Conservation (phyloP, 2,329 filamentous ascomycete species). For the Escovopsis sp. region DNA sequence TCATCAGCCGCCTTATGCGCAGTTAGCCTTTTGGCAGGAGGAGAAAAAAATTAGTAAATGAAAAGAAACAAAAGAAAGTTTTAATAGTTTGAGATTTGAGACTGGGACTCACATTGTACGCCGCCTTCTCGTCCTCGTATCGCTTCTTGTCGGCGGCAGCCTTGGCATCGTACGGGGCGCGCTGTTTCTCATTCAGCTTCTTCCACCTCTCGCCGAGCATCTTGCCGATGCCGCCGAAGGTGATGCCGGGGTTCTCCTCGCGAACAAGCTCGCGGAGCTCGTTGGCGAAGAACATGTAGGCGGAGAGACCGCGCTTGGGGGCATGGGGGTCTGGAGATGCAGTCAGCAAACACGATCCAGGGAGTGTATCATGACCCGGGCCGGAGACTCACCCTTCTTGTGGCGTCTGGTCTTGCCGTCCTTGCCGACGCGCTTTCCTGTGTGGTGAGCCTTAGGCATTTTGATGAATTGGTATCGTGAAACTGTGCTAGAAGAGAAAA, state of each 20-base stretch:
- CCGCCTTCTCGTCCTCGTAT: conserved; percentile 95
- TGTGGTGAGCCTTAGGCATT: conserved; percentile 44
- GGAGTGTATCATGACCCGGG: not conserved
- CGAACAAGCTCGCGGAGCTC: conserved; percentile 97
- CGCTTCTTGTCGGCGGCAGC: conserved; percentile 96
- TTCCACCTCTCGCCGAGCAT: conserved; percentile 98
- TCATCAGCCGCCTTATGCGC: conserved; percentile 8
- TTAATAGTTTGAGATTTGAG: conserved; percentile 3
- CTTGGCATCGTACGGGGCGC: conserved; percentile 89
- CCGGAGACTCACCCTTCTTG: conserved; percentile 42
- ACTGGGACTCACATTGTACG: conserved; percentile 58
- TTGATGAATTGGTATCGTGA: conserved; percentile 21
- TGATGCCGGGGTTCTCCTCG: conserved; percentile 95
- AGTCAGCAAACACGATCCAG: conserved; percentile 1
- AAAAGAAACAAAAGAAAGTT: not conserved
- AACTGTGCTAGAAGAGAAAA: conserved; percentile 4
- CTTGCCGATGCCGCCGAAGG: conserved; percentile 98
- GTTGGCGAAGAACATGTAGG: conserved; percentile 99
- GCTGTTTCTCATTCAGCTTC: conserved; percentile 85
- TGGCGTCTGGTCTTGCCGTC: conserved; percentile 35
- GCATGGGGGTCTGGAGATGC: conserved; percentile 68
- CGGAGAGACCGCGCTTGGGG: conserved; percentile 96
- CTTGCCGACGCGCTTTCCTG: conserved; percentile 38
- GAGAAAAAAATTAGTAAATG: too few species aligned
- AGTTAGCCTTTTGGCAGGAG: too few species aligned